Base-by-base conservation (phyloP, 2,329 filamentous ascomycete genomes). In the Penicillium psychrosexuale region DNA sequence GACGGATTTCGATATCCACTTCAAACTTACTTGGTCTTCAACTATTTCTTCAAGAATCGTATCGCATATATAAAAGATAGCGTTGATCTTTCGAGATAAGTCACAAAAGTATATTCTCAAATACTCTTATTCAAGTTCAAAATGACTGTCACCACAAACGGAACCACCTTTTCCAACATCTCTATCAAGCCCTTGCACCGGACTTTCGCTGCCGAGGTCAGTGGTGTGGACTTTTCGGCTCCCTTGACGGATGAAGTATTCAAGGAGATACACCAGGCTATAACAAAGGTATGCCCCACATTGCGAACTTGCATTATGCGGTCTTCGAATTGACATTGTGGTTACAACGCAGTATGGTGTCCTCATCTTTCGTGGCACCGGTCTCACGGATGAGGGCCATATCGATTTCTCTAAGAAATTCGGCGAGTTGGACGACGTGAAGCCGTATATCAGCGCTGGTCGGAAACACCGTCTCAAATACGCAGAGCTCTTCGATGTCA, bases 391-490 rank as follows among this genome's bases (percentile, higher is more conserved):
- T 62, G 74, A 73, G 5, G 58, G 67, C 1, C 83, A 85, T 61
- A 75, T 85, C 30, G 69, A 69, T 6, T 81, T 85, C 62, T 76
- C 79, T 13, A 60, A 62, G 2, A 71, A 70, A 1, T 78, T 85
- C 54, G 84, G 82, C n/a, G 79, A 82, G 27, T 77, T 84, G 0
- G 82, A 85, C 67, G 78, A 83, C 61, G 75, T 83, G 28, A 76
- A 67, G 19, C 80, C 78, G 0, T 84, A 80, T 67, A 70, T 78
- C 9, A 68, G 67, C 2, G 69, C 50, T 12, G 80, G 78, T 13
- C 75, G 79, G 28, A 75, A 75, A 63, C 72, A 78, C 51, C 78
- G 82, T 6, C 79, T 81, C 58, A 61, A 67, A 3, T 75, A 78
- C 58, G 69, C 75, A 40, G 79, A 85, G 66, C 75, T 85, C 0